Conservation (phyloP, 371 early-diverging fungal species). For the Sporodiniella umbellata region DNA sequence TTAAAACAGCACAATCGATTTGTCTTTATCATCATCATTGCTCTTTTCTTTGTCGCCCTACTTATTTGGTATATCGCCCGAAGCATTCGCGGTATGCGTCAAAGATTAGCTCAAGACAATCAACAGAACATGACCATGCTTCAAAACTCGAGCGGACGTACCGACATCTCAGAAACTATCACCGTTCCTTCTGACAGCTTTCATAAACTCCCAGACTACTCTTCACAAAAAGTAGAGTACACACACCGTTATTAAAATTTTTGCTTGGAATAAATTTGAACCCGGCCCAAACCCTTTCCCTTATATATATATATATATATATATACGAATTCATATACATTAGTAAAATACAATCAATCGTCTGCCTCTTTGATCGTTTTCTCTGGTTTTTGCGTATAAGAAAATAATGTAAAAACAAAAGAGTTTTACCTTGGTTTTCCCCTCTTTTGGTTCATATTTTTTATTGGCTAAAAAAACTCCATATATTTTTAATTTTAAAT, state of each 20-base stretch:
- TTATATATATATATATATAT: too few species aligned
- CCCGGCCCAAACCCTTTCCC: too few species aligned
- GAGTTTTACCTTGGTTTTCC: too few species aligned
- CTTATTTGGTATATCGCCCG: conserved; percentile 22
- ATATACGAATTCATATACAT: too few species aligned
- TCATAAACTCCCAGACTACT: conserved; percentile 19
- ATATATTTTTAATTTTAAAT: too few species aligned
- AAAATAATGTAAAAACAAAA: too few species aligned
- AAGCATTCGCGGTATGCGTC: conserved; percentile 25
- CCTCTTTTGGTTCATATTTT: too few species aligned
- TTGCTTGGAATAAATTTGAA: too few species aligned
- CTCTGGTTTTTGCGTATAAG: too few species aligned
- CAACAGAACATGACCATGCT: conserved; percentile 23
- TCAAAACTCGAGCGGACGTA: conserved; percentile 5
- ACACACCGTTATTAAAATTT: conserved; percentile 20
- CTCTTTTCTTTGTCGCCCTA: conserved; percentile 11
- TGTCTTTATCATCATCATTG: conserved; percentile 20
- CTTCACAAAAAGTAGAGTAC: conserved; percentile 9
- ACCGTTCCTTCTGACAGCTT: conserved; percentile 11
- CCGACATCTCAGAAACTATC: conserved; percentile 15
- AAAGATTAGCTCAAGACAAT: conserved; percentile 20
- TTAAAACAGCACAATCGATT: conserved; percentile 15
- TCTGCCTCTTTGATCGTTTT: too few species aligned
- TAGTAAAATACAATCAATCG: too few species aligned
- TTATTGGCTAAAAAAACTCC: too few species aligned